Percentiles rank a stretch among this genome's conserved stretches.
Evolutionary conservation across 176 grass and related monocot genomes (phyloP).

Genomic region (Phoenix dactylifera): DNA sequence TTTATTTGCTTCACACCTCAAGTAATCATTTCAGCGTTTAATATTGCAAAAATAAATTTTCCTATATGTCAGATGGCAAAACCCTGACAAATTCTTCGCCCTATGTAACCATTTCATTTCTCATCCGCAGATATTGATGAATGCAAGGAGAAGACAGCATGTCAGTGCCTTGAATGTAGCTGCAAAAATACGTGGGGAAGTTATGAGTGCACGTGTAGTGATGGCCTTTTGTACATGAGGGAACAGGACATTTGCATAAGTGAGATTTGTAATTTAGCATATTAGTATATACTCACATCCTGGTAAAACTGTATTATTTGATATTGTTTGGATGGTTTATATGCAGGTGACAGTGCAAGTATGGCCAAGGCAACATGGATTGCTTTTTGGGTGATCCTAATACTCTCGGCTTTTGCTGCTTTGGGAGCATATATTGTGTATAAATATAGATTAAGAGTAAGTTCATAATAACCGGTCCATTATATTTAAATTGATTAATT

Average conservation of each 20-base stretch:
- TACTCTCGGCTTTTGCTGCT: constrained; percentile 30
- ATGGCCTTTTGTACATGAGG: constrained; percentile 51
- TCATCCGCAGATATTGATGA: constrained; percentile 47
- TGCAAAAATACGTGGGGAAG: constrained; percentile 66
- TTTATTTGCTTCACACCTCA: no score
- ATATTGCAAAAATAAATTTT: no score
- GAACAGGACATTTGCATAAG: constrained; percentile 66
- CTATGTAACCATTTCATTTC: background rate
- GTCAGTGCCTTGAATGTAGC: constrained; percentile 49
- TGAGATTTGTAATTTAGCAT: constrained; percentile 1
- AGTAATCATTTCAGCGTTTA: no score
- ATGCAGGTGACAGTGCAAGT: constrained; percentile 51
- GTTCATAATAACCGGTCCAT: constrained; percentile 2
- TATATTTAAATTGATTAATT: no score
- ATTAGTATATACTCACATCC: no score
- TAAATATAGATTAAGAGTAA: constrained; percentile 81
- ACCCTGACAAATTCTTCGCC: no score
- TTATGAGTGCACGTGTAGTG: constrained; percentile 52
- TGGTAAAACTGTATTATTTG: background rate
- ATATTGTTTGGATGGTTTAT: constrained; percentile 19
- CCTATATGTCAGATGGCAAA: no score
- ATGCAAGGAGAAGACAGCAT: constrained; percentile 60
- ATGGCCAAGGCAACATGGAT: constrained; percentile 58
- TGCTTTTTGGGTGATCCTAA: constrained; percentile 56
- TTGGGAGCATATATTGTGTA: constrained; percentile 50